phyloP scores from a whole-genome alignment of 2,329 filamentous ascomycete genomes.

The Aspergillus pseudoglaucus region DNA sequence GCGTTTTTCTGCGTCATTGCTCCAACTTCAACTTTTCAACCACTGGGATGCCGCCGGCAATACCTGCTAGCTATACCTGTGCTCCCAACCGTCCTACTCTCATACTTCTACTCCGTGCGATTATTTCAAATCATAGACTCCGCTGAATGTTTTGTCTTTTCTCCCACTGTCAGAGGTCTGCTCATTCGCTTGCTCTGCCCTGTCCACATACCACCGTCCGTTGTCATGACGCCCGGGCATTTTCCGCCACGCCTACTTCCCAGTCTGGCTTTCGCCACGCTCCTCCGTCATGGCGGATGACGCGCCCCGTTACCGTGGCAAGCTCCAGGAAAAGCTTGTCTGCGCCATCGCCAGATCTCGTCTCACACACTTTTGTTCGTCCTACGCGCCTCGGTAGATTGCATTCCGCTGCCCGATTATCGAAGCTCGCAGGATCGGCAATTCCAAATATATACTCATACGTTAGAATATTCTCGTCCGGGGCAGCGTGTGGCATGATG shows the following conservation, averaged over 20 bases:
- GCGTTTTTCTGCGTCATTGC: background rate
- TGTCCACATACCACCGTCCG: constrained; percentile 22
- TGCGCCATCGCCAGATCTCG: background rate
- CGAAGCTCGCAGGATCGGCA: constrained; percentile 6
- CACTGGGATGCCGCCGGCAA: background rate
- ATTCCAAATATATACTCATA: constrained; percentile 1
- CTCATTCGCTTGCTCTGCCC: constrained; percentile 14
- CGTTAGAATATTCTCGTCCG: constrained; percentile 1
- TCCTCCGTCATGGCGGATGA: constrained; percentile 18
- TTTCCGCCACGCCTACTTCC: constrained; percentile 3
- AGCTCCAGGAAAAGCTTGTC: constrained; percentile 8
- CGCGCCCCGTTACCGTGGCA: constrained; percentile 22
- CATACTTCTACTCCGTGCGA: background rate
- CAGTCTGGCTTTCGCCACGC: constrained; percentile 18
- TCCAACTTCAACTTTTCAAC: background rate
- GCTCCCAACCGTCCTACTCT: background rate
- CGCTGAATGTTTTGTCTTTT: constrained; percentile 27
- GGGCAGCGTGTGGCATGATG: constrained; percentile 1
- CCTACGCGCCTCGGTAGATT: background rate
- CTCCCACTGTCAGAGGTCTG: constrained; percentile 15
- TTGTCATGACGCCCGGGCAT: constrained; percentile 20
- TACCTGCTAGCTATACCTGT: background rate
- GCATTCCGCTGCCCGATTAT: constrained; percentile 12
- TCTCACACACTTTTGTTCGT: background rate
- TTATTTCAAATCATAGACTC: background rate